These are phyloP conservation scores for Pulveroboletus ravenelii DNA, from an alignment of 768 basidiomycete species.

Conservation along the genomic window DNA sequence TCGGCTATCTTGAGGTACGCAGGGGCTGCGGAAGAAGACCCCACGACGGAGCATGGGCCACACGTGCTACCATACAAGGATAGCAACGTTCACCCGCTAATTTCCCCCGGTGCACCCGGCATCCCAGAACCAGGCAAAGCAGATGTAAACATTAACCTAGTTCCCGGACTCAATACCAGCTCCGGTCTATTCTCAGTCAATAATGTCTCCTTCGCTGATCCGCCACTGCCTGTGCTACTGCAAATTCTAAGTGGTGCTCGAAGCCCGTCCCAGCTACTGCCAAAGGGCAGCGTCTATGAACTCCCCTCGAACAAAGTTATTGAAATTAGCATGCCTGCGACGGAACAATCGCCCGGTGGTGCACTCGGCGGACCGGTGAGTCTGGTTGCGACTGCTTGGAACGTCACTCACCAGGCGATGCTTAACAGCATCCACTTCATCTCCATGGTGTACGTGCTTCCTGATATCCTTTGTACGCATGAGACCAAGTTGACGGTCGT, in stretches of 20 bases:
- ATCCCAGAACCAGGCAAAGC: slow-evolving; percentile 33
- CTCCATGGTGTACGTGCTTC: slow-evolving; percentile 39
- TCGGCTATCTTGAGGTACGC: slow-evolving; percentile 41
- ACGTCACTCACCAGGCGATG: not conserved
- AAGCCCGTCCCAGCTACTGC: slow-evolving; percentile 36
- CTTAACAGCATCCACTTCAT: slow-evolving; percentile 35
- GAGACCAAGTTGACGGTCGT: not conserved
- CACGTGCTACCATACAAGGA: slow-evolving; percentile 31
- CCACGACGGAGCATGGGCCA: slow-evolving; percentile 21
- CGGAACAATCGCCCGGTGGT: slow-evolving; percentile 4
- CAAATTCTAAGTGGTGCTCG: slow-evolving; percentile 38
- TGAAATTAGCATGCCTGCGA: slow-evolving; percentile 38
- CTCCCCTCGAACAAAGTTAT: slow-evolving; percentile 41
- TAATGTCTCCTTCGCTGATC: slow-evolving; percentile 27
- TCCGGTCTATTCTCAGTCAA: slow-evolving; percentile 22
- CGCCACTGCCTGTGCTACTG: slow-evolving; percentile 39
- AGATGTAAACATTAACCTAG: slow-evolving; percentile 37
- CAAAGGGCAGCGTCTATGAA: slow-evolving; percentile 37
- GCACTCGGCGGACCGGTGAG: slow-evolving; percentile 14
- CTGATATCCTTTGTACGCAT: not conserved
- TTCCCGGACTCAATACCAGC: slow-evolving; percentile 13
- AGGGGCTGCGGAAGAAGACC: slow-evolving; percentile 35
- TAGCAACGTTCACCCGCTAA: slow-evolving; percentile 33
- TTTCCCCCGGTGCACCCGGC: slow-evolving; percentile 28
- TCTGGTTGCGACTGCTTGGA: not conserved